Base-by-base conservation (phyloP, 257 asterid genomes). In the Solanum arcanum region DNA sequence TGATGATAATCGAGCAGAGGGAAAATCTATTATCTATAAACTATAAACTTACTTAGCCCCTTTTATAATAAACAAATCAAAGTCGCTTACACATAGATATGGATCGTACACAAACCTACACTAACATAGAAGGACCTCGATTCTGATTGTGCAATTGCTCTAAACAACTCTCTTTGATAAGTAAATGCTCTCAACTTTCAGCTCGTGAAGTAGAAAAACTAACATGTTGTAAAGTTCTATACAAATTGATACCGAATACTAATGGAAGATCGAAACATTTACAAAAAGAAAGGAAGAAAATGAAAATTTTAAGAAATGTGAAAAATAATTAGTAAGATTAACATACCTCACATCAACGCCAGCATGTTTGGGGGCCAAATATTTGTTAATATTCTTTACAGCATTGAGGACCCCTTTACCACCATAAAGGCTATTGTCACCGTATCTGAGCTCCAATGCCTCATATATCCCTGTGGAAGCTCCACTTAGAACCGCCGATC, bases 401-500 rank as follows among this genome's bases (percentile, higher is more conserved):
- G 99, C 99, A 89, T 91, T 93, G 76, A 97, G 92, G 33, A 97
- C 99, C 6, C 99, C 98, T 90, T 97, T 97, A 64, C 99, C 99
- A 18, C 99, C 99, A 87, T 93, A 97, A 11, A 95, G 96, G 73
- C 86, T 87, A 90, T 94, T 93, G 86, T 97, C 98, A 13, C 95
- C 98, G 86, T 97, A 99, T 91, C 99, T 95, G 66, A 97, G 95
- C 94, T 97, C 99, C 49, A 97, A 91, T 2, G 99, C 98, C 94
- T 97, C 99, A 86, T 97, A 97, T 90, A 97, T 94, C 93, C 99
- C 99, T 21, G 99, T 97, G 59, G 99, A 95, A 83, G 99, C 99
- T 31, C 99, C 99, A 90, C 99, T 97, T 20, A 99, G 99, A 52
- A 97, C 99, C 37, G 99, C 99, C 77, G 99, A 97, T 64, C 99